Base-by-base conservation (phyloP, 345 rosid genomes). In the Aethionema arabicum region DNA sequence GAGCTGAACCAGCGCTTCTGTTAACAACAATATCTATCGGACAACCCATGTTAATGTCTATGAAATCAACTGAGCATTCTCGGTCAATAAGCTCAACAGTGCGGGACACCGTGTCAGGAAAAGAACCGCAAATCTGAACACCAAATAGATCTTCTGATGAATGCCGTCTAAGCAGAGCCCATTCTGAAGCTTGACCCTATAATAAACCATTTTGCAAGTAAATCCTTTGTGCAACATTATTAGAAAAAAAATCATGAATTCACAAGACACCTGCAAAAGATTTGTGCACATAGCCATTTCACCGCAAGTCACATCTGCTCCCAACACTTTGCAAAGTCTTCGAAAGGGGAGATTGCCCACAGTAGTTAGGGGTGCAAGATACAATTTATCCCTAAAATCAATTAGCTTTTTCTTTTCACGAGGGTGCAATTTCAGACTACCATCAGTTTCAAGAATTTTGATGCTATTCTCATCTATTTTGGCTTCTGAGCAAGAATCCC, bases 201-300 rank as follows among this genome's bases (percentile, higher is more conserved):
- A 68, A 33, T n/a, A 31, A 38, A 39, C 3, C 29, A 39, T 38
- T 38, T 68, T 38, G 43, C 62, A 54, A 11, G 55, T 69, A 21
- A 21, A 21, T 21, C 27, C 2, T 52, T 36, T 37, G n/a, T n/a
- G n/a, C 50, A 61, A 21, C 42, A 64, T 27, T 64, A 36, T 30
- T 30, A 41, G 11, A 54, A 35, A 5, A 33, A 33, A 16, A 15
- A 35, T 29, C 52, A 64, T 41, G 59, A 36, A 40, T 32, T n/a
- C n/a, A n/a, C n/a, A 39, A 39, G 64, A 55, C 57, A 29, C 97
- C 95, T 89, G 96, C 83, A 92, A 81, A 52, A 92, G 89, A 67
- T 87, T 85, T 50, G 98, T 83, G 72, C 97, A 86, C 96, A 90
- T 87, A 37, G 99, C 99, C 99, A 92, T 92, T 81, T 92, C 99